These are phyloP conservation scores for Selenicereus undatus DNA, from an alignment of 148 eudicot genomes.

Conservation along the genomic window DNA sequence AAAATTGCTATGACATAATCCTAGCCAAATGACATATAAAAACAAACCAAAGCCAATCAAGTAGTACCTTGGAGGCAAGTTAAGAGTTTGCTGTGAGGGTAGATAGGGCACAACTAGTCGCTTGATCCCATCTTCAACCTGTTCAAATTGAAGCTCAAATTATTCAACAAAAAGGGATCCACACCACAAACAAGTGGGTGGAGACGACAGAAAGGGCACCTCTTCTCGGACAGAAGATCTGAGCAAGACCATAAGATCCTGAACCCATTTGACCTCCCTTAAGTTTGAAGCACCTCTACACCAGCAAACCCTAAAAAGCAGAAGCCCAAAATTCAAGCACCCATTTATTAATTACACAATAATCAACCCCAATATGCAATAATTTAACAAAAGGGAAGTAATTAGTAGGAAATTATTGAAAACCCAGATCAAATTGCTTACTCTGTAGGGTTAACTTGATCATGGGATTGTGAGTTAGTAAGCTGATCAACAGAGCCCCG, in stretches of 20 bases:
- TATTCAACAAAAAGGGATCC: neutral
- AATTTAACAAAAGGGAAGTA: neutral
- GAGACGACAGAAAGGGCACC: neutral
- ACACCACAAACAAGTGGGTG: neutral
- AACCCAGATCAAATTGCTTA: neutral
- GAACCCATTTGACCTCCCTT: too few relatives aligned
- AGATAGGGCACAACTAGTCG: neutral
- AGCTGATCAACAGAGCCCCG: neutral
- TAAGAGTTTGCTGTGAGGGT: neutral
- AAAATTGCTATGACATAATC: neutral
- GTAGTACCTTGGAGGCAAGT: slow-evolving; percentile 13
- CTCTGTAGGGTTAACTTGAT: neutral
- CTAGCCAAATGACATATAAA: neutral
- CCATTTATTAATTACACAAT: neutral
- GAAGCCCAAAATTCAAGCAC: neutral
- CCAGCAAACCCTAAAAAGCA: slow-evolving; percentile 1
- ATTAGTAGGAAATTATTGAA: neutral
- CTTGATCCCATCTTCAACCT: neutral
- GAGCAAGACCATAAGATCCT: neutral
- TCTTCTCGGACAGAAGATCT: neutral
- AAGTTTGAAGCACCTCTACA: neutral
- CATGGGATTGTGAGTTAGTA: neutral
- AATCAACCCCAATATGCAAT: neutral
- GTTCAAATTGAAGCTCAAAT: neutral
- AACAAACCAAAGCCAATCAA: neutral